phyloP scores from a whole-genome alignment of 495 filamentous ascomycete genomes.

The Letharia lupina region DNA sequence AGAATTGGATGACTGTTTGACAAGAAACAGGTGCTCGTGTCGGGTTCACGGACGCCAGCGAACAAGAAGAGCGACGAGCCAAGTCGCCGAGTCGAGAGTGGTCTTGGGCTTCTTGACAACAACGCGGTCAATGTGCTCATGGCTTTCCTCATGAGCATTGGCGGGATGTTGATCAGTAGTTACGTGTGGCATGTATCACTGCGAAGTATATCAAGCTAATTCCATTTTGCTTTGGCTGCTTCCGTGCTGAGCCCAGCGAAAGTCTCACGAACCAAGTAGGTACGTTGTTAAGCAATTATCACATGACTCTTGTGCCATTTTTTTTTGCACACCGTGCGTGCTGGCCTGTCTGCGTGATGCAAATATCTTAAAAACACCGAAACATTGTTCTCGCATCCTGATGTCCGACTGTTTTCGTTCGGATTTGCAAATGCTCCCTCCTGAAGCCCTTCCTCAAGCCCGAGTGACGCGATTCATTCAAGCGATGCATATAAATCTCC shows the following conservation, averaged over 20 bases:
- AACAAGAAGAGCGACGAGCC: constrained; percentile 43
- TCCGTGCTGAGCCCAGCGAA: background rate
- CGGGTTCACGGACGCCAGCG: constrained; percentile 8
- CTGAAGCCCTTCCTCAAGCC: background rate
- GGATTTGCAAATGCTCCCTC: background rate
- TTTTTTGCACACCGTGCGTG: background rate
- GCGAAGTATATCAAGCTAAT: constrained; percentile 11
- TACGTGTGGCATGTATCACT: constrained; percentile 36
- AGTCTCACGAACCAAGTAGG: background rate
- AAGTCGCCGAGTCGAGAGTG: constrained; percentile 64
- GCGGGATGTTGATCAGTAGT: constrained; percentile 57
- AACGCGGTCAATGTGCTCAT: constrained; percentile 90
- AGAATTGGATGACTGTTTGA: constrained; percentile 9
- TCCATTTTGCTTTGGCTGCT: background rate
- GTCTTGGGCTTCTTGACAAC: constrained; percentile 75
- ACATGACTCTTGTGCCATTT: background rate
- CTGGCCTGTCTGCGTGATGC: background rate
- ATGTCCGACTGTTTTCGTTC: background rate
- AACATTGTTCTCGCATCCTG: background rate
- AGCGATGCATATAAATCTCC: too few species aligned
- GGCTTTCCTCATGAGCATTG: constrained; percentile 71
- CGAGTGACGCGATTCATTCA: background rate
- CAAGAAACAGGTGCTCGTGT: constrained; percentile 19
- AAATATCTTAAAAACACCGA: background rate
- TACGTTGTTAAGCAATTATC: too few species aligned